A percentile compares a stretch with the other conserved stretches of the same genome.
Conservation (phyloP, 139 green algal species). For the Micromonas commoda region DNA sequence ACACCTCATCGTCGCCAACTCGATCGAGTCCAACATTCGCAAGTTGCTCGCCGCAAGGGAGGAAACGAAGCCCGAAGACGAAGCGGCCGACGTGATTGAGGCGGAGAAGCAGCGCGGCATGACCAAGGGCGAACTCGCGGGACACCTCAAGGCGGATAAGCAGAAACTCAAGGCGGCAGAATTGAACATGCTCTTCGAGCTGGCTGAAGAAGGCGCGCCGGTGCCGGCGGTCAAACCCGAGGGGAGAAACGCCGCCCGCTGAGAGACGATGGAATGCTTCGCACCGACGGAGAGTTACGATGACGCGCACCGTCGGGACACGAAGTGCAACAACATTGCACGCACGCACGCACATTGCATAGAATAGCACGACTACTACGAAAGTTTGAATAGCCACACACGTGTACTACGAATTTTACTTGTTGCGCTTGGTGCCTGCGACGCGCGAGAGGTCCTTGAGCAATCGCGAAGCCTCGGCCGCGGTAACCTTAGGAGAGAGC, state of each 20-base stretch:
- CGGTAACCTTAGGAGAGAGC: background rate
- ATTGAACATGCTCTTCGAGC: conserved; percentile 5
- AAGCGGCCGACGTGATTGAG: background rate
- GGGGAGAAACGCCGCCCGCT: too few relatives aligned
- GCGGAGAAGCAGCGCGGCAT: background rate
- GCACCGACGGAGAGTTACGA: too few relatives aligned
- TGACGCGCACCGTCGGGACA: too few relatives aligned
- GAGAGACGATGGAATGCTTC: too few relatives aligned
- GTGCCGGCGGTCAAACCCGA: too few relatives aligned
- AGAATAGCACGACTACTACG: too few relatives aligned
- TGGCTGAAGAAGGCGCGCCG: too few relatives aligned
- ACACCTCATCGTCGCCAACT: conserved; percentile 53
- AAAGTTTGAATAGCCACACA: too few relatives aligned
- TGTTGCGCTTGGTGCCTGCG: background rate
- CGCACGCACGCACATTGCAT: too few relatives aligned
- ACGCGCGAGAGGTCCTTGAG: background rate
- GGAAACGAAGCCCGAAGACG: too few relatives aligned
- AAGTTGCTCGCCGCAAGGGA: conserved; percentile 45
- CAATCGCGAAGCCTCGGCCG: background rate
- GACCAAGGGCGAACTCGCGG: background rate
- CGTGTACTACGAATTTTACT: too few relatives aligned
- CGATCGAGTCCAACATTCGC: conserved; percentile 57
- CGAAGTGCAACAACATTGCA: too few relatives aligned
- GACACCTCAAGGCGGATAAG: background rate
- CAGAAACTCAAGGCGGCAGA: conserved; percentile 6